phyloP scores from a whole-genome alignment of 2,329 filamentous ascomycete species.

The Acrocalymma vagum region DNA sequence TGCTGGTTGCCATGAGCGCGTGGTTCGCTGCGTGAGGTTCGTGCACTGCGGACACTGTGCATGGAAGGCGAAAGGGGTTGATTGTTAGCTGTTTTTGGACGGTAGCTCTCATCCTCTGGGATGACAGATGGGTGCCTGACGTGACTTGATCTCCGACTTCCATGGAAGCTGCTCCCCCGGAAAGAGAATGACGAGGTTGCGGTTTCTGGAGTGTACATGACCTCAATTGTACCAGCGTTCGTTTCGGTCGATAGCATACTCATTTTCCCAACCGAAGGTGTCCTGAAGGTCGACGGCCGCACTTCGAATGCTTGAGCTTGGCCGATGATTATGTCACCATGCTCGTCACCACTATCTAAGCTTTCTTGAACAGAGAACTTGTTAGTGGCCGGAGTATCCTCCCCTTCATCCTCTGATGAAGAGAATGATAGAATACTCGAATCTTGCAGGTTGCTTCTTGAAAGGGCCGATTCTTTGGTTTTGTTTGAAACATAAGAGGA shows the following conservation, averaged over 20 bases:
- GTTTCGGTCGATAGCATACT: constrained; percentile 45
- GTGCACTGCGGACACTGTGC: constrained; percentile 37
- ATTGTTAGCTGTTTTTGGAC: constrained; percentile 36
- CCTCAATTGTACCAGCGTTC: constrained; percentile 48
- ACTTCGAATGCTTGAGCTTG: constrained; percentile 48
- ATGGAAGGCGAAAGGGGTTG: constrained; percentile 34
- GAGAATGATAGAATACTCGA: constrained; percentile 50
- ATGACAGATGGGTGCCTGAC: constrained; percentile 48
- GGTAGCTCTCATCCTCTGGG: constrained; percentile 40
- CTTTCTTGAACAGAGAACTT: constrained; percentile 39
- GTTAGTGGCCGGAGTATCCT: constrained; percentile 19
- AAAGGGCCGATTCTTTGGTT: constrained; percentile 43
- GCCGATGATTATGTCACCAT: constrained; percentile 46
- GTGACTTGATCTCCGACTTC: constrained; percentile 38
- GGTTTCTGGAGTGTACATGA: constrained; percentile 47
- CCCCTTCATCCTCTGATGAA: constrained; percentile 48
- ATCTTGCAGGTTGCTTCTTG: constrained; percentile 45
- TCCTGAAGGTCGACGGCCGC: constrained; percentile 26
- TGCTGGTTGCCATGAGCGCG: constrained; percentile 29
- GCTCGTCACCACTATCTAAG: constrained; percentile 41
- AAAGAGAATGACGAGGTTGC: constrained; percentile 27
- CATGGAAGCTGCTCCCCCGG: constrained; percentile 24
- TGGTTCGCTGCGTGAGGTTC: constrained; percentile 44
- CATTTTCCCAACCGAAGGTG: constrained; percentile 38
- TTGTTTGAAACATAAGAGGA: constrained; percentile 34